Evolutionary conservation across 805 yeast genomes (phyloP), one percentile per base, ranked within the genome.

Genomic region (Saccharomycopsis schoenii): DNA sequence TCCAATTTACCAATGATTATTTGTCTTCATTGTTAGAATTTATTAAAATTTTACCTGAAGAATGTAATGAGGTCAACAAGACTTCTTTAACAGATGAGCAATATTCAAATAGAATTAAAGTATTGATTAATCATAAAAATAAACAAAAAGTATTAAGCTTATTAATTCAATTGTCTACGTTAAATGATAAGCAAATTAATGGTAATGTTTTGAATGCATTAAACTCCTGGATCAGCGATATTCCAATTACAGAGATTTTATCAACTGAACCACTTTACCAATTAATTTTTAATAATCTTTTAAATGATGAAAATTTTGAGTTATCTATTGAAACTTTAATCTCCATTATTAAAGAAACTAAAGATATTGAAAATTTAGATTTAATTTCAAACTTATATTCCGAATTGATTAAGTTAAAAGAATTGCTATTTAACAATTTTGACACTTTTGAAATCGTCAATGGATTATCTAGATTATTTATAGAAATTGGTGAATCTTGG

Each of bases 401-500:
- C 59, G 87, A 88, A 66, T 74, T 94, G 43, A 73, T 92, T 61
- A 78, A 78, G 56, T 74, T 92, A 57, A 80, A 83, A 69, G 79
- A 81, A 2, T 75, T 78, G 54, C 68, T 86, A 62, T 72, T 58
- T 15, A 58, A 64, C 9, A 65, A 73, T 39, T 72, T 74, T 58
- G 84, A 82, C 61, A 93, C 86, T 66, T 77, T 81, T 1, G 94
- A 87, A 41, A 77, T 80, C 43, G 80, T 88, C 68, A 85, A 85
- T 61, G 83, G 88, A 14, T 74, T 88, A 59, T 82, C 96, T 0
- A 79, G 94, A 68, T 71, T 94, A 52, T 89, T 88, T 70, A 88
- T 91, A 6, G 96, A 91, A 67, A 96, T 97, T 1, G 97, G 96
- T 61, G 97, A 91, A 73, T 81, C 96, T 1, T 94, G 99, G 99